Evolutionary conservation across 441 rosid genomes (phyloP), one percentile per base, ranked within the genome.

Genomic region (Corymbia citriodora): DNA sequence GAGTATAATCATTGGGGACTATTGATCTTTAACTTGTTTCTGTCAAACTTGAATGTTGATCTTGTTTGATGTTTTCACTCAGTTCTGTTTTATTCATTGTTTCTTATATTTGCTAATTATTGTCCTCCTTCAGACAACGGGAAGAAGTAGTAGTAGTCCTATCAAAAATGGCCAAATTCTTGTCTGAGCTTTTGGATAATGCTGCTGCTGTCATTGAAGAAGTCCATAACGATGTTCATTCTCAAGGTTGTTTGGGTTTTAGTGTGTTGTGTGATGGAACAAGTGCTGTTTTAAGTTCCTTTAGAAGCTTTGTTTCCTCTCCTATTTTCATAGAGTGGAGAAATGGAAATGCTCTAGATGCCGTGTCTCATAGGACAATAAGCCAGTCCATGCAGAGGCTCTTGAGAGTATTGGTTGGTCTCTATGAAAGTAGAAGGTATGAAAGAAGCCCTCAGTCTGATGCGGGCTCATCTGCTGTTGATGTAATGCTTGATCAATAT

Each of bases 321-420:
- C 98, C 96, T 54, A 89, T 96, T 89, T 97, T 96, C 90, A 92
- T 92, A 74, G 92, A 91, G 90, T 88, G 92, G 92, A 92, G 93
- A 91, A 94, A 94, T 90, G 93, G 92, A 88, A 91, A 91, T 91
- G 70, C 90, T 92, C 87, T 91, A 88, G 97, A 94, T 90, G 90
- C 88, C 88, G 90, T 91, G 87, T 90, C 93, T 94, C 90, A 90
- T 91, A 90, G 91, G 91, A 92, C 94, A 88, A 90, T 97, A 90
- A 74, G 91, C 89, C 92, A 94, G 89, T 95, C 98, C 91, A 92
- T 96, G 94, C 95, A 94, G 94, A 95, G 93, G 90, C 96, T 97
- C 92, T 92, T 98, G 92, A 94, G 89, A 92, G 94, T 95, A 54
- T 91, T 98, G 88, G 94, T 94, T 90, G 93, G 92, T 92, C 91